phyloP scores from a whole-genome alignment of 2,329 filamentous ascomycete genomes.

The Microdochium paspali region DNA sequence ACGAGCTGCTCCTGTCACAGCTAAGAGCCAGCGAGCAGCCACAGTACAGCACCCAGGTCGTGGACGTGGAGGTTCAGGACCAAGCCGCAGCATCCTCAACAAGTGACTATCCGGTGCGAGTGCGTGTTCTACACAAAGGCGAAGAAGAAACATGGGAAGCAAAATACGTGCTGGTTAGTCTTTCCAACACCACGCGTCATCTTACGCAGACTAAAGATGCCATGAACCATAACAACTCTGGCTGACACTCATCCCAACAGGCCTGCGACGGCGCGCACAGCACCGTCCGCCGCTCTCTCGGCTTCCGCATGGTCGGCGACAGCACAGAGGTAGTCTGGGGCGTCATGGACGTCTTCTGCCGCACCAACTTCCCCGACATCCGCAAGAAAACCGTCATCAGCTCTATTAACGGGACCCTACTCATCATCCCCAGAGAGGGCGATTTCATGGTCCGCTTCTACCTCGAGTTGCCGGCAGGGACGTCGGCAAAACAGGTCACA shows the following conservation, averaged over 20 bases:
- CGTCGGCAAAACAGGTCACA: constrained; percentile 38
- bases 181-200: not conserved
- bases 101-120: constrained; percentile 30
- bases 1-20: constrained; percentile 37
- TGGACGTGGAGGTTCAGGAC: constrained; percentile 38
- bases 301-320: constrained; percentile 44
- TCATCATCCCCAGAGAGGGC: constrained; percentile 53
- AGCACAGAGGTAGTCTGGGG: constrained; percentile 16
- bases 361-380: constrained; percentile 53
- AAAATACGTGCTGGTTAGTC: constrained; percentile 42
- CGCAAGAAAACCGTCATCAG: constrained; percentile 46
- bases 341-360: constrained; percentile 41
- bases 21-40: constrained; percentile 32
- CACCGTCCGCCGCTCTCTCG: constrained; percentile 36
- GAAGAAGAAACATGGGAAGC: constrained; percentile 28
- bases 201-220: not conserved
- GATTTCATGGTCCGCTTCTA: constrained; percentile 51
- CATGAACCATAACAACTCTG: no score
- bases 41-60: constrained; percentile 45
- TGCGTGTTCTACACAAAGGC: constrained; percentile 30
- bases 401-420: constrained; percentile 42
- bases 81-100: constrained; percentile 19
- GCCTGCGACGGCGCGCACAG: constrained; percentile 42
- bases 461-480: constrained; percentile 44
- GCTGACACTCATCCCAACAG: constrained; percentile 7